Conservation (phyloP, 169 alveolate species). For the Sarcocystis neurona region DNA sequence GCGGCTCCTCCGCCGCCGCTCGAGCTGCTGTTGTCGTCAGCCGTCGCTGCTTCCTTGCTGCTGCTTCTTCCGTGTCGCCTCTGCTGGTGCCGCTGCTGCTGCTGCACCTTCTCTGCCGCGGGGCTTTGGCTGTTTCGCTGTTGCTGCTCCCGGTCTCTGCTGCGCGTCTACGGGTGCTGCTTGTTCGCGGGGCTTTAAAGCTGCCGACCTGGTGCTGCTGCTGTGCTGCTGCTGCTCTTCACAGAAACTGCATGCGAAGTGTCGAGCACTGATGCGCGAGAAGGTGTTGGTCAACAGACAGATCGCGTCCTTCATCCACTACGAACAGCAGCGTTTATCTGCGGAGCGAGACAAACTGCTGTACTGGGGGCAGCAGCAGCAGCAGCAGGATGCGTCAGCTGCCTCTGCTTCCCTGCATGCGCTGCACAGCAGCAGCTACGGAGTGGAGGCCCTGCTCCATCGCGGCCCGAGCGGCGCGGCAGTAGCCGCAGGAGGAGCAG, state of each 20-base stretch:
- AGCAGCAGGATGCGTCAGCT: background rate
- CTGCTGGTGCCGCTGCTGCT: no score
- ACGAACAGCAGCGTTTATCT: constrained; percentile 32
- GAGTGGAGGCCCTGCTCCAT: background rate
- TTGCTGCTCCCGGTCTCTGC: no score
- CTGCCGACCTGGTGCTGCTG: constrained; percentile 22
- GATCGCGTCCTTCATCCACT: constrained; percentile 32
- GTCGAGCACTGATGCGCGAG: constrained; percentile 50
- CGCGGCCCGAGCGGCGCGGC: background rate
- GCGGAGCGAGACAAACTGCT: constrained; percentile 39
- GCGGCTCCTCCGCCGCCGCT: no score
- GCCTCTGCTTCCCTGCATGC: background rate
- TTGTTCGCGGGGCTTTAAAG: no score
- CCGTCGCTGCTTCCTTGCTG: no score
- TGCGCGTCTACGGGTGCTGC: no score
- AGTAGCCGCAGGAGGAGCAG: background rate
- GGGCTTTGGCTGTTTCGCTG: no score
- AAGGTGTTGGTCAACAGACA: constrained; percentile 41
- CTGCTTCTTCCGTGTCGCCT: no score
- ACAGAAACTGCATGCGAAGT: constrained; percentile 25
- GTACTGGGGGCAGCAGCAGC: background rate
- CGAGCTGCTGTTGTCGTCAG: no score
- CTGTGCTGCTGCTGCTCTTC: background rate
- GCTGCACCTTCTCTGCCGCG: no score
- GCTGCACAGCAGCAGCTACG: background rate